phyloP scores from a whole-genome alignment of 2,329 filamentous ascomycete species.

The Diaporthe longicolla region DNA sequence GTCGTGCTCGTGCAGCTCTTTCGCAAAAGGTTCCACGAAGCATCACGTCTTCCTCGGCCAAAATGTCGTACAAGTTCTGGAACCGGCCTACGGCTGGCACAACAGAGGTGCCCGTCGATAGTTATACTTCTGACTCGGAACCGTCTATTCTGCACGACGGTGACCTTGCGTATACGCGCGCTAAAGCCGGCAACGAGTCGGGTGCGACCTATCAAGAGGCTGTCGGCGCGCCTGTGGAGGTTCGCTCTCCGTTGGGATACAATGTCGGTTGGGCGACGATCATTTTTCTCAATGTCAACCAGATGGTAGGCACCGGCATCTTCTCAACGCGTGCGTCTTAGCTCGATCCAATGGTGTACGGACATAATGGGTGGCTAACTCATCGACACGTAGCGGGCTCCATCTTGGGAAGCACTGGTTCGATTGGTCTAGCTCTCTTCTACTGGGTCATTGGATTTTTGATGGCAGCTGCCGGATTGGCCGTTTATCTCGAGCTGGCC shows the following conservation, averaged over 20 bases:
- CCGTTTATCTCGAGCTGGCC: constrained; percentile 33
- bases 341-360: no score
- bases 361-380: background rate
- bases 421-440: constrained; percentile 29
- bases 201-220: constrained; percentile 71
- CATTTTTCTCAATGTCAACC: constrained; percentile 70
- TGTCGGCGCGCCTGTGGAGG: constrained; percentile 73
- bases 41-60: background rate
- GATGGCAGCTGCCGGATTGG: constrained; percentile 32
- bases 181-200: constrained; percentile 48
- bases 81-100: constrained; percentile 37
- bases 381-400: background rate
- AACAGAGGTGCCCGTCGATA: background rate
- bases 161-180: constrained; percentile 58
- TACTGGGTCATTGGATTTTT: constrained; percentile 32
- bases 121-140: constrained; percentile 46
- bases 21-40: background rate
- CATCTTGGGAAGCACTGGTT: constrained; percentile 6
- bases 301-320: constrained; percentile 76
- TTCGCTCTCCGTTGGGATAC: constrained; percentile 71
- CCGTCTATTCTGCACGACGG: constrained; percentile 54
- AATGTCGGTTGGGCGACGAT: constrained; percentile 69
- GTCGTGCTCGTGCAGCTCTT: background rate
- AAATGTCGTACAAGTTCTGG: constrained; percentile 47
- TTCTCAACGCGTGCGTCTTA: constrained; percentile 51